These are phyloP conservation scores for Zygosaccharomyces siamensis DNA, from an alignment of 805 yeast species.

Conservation along the genomic window DNA sequence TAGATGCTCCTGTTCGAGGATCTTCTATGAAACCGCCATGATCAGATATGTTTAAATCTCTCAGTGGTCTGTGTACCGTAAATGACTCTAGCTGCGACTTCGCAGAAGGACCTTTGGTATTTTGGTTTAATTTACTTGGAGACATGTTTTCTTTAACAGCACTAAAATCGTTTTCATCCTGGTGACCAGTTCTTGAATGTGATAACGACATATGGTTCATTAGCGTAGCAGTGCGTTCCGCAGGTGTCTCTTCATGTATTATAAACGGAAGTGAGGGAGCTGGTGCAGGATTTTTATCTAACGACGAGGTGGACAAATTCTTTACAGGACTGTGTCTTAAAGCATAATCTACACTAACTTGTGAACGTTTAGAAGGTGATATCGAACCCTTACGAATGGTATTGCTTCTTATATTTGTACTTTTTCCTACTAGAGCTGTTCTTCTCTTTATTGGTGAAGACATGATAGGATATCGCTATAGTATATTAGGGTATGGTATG, in stretches of 20 bases:
- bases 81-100: not conserved
- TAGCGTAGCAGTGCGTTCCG: slow-evolving; percentile 15
- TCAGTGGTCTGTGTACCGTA: slow-evolving; percentile 12
- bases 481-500: not conserved
- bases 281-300: slow-evolving; percentile 1
- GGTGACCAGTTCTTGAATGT: slow-evolving; percentile 20
- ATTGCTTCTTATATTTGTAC: slow-evolving; percentile 17
- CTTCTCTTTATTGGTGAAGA: slow-evolving; percentile 24
- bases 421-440: slow-evolving; percentile 22
- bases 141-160: slow-evolving; percentile 19
- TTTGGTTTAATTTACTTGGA: slow-evolving; percentile 11
- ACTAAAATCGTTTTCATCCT: slow-evolving; percentile 24
- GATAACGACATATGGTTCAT: slow-evolving; percentile 24
- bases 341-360: slow-evolving; percentile 13
- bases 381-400: slow-evolving; percentile 11
- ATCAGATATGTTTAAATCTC: slow-evolving; percentile 17
- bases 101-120: not conserved
- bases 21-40: slow-evolving; percentile 21
- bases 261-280: slow-evolving; percentile 10
- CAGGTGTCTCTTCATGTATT: slow-evolving; percentile 24
- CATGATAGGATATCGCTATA: slow-evolving; percentile 1
- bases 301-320: slow-evolving; percentile 7
- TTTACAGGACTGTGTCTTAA: slow-evolving; percentile 19
- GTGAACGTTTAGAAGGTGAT: slow-evolving; percentile 16
- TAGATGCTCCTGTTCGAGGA: slow-evolving; percentile 9